Evolutionary conservation across 148 eudicot species (phyloP).

Genomic region (Spergularia marina): DNA sequence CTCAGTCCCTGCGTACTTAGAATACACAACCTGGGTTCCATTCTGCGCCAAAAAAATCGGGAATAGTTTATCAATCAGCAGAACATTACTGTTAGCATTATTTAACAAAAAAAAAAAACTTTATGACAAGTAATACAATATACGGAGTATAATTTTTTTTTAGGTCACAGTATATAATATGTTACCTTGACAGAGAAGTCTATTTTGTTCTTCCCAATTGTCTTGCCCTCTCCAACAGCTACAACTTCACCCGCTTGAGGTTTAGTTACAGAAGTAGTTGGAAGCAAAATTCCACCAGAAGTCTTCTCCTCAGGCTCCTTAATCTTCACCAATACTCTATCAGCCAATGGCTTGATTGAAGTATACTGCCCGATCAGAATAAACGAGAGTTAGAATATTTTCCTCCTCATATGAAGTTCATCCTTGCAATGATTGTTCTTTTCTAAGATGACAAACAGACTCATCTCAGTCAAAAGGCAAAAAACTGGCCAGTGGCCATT

Average conservation of each 20-base stretch:
- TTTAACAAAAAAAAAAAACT: too few species aligned
- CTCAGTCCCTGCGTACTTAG: slow-evolving; percentile 92
- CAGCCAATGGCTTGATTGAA: slow-evolving; percentile 73
- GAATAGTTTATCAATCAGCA: neutral
- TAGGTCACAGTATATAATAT: too few species aligned
- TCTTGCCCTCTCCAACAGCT: slow-evolving; percentile 83
- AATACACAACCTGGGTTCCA: slow-evolving; percentile 71
- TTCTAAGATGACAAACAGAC: too few species aligned
- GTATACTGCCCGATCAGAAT: slow-evolving; percentile 53
- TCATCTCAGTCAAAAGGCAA: too few species aligned
- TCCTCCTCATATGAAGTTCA: neutral
- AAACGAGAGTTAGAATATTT: neutral
- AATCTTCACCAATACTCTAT: slow-evolving; percentile 70
- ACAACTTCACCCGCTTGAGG: slow-evolving; percentile 89
- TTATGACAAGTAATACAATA: neutral
- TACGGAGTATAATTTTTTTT: too few species aligned
- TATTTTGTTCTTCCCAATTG: slow-evolving; percentile 61
- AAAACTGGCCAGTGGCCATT: too few species aligned
- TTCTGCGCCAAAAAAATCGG: slow-evolving; percentile 35
- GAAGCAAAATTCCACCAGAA: slow-evolving; percentile 78
- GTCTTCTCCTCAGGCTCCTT: slow-evolving; percentile 72
- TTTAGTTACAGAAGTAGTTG: slow-evolving; percentile 62
- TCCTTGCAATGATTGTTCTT: neutral
- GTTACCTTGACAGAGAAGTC: slow-evolving; percentile 60
- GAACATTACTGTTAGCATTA: neutral